Conservation (phyloP, 2,329 filamentous ascomycete species). For the Epichloe sibirici region DNA sequence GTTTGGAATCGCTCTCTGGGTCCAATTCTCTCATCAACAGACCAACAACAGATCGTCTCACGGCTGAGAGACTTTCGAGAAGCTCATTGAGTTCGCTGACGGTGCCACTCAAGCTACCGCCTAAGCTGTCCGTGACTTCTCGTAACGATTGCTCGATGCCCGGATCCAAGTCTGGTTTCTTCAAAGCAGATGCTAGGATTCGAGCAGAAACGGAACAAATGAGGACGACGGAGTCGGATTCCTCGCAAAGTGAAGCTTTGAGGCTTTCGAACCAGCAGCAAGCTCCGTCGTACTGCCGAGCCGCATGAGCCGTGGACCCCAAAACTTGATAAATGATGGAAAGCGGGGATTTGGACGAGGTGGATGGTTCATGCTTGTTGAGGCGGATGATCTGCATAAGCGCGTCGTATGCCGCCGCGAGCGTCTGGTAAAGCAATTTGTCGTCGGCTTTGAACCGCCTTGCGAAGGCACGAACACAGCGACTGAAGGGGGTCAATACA, state of each 20-base stretch:
- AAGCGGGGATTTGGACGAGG: slow-evolving; percentile 30
- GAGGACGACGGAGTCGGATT: slow-evolving; percentile 34
- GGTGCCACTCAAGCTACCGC: slow-evolving; percentile 47
- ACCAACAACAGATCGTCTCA: slow-evolving; percentile 41
- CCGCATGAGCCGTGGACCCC: slow-evolving; percentile 34
- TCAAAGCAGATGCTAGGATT: slow-evolving; percentile 41
- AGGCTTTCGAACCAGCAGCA: slow-evolving; percentile 41
- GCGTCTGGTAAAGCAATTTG: slow-evolving; percentile 25
- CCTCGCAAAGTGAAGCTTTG: slow-evolving; percentile 23
- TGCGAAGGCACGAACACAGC: slow-evolving; percentile 48
- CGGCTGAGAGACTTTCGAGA: slow-evolving; percentile 40
- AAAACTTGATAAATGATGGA: slow-evolving; percentile 40
- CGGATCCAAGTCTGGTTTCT: slow-evolving; percentile 24
- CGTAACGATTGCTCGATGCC: slow-evolving; percentile 30
- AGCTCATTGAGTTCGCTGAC: slow-evolving; percentile 48
- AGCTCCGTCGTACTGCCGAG: slow-evolving; percentile 36
- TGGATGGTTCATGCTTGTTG: slow-evolving; percentile 21
- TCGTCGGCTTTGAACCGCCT: slow-evolving; percentile 34
- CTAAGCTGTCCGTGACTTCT: slow-evolving; percentile 41
- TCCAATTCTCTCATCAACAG: slow-evolving; percentile 26
- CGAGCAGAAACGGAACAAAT: slow-evolving; percentile 42
- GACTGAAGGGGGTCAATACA: slow-evolving; percentile 50
- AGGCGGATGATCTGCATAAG: slow-evolving; percentile 21
- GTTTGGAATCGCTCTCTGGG: slow-evolving; percentile 7
- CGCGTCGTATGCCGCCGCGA: slow-evolving; percentile 18